Base-by-base conservation (phyloP, 306 rosid genomes). In the Quercus agrifolia region DNA sequence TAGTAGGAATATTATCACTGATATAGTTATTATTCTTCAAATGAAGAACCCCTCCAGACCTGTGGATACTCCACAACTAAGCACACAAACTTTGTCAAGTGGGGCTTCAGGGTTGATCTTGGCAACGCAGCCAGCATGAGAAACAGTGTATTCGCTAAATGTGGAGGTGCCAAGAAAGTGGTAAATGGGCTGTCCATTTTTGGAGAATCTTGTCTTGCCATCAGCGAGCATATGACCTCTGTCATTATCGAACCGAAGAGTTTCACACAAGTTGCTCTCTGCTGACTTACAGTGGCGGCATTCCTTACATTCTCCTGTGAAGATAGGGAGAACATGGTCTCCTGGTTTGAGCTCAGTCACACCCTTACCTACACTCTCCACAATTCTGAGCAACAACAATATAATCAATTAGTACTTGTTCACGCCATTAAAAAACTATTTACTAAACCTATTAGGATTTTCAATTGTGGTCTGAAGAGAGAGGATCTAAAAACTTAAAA, bases 231-330 rank as follows among this genome's bases (percentile, higher is more conserved):
- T 92, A 8, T 85, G 89, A 11, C 97, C 97, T 18, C 97, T 73
- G 51, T 94, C 98, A 1, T 97, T 91, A 79, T 94, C 91, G 86
- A 90, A 91, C 84, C 99, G 85, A 1, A 94, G 90, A 4, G 91
- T 91, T 54, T 92, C 95, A 63, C 99, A 94, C 99, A 94, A 86
- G 89, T 94, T 94, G 87, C 99, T 92, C 73, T 94, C 97, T 71
- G 86, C 97, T 2, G 97, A 92, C 77, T 90, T 83, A 44, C 99
- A 94, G 78, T 92, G 97, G 28, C 73, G 30, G 75, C 98, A 94
- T 30, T 91, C 98, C 78, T 89, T 91, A 64, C 99, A 94, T 74
- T 94, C 99, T 13, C 99, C 99, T 0, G 97, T 94, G 88, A 94
- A 94, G 21, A 94, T 90, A 0, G 97, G 97, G 19, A 94, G 99